Conservation (phyloP, 1,284 basidiomycete species). For the Blastosporella zonata region DNA sequence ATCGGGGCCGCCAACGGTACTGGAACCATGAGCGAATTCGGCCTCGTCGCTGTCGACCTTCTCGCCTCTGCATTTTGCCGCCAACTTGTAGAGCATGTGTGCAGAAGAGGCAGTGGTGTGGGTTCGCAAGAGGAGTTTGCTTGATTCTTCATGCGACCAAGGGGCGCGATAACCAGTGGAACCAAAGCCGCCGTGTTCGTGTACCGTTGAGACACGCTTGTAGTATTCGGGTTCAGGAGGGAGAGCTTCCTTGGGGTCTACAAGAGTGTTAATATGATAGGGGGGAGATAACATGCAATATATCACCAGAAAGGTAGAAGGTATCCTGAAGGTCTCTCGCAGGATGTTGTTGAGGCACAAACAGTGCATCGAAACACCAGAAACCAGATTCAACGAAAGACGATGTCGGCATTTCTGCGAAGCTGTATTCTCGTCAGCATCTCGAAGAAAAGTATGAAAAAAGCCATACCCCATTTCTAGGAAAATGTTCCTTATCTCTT, state of each 20-base stretch:
- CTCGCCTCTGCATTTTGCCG: conserved; percentile 71
- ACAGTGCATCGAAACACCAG: conserved; percentile 99
- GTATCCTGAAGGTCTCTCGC: conserved; percentile 98
- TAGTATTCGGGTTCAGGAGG: conserved; percentile 87
- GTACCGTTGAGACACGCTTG: conserved; percentile 82
- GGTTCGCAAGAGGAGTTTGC: conserved; percentile 90
- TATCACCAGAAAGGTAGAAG: conserved; percentile 94
- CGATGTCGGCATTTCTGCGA: conserved; percentile 99
- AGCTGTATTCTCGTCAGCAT: conserved; percentile 38
- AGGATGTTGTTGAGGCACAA: conserved; percentile 99
- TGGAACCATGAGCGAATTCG: conserved; percentile 35
- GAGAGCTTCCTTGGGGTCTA: conserved; percentile 82
- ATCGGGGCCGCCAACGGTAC: conserved; percentile 30
- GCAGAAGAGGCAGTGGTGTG: conserved; percentile 97
- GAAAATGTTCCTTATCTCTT: conserved; percentile 98
- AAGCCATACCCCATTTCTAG: conserved; percentile 92
- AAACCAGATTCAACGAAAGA: conserved; percentile 97
- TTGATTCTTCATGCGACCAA: conserved; percentile 90
- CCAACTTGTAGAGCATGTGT: conserved; percentile 92
- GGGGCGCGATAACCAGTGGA: conserved; percentile 99
- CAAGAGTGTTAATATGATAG: conserved; percentile 5
- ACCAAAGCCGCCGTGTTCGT: conserved; percentile 90
- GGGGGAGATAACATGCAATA: conserved; percentile 10
- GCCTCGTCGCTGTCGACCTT: conserved; percentile 39
- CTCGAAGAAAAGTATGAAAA: not conserved